phyloP scores from a whole-genome alignment of 192 early-diverging fungal genomes.

The Mortierella alpina region DNA sequence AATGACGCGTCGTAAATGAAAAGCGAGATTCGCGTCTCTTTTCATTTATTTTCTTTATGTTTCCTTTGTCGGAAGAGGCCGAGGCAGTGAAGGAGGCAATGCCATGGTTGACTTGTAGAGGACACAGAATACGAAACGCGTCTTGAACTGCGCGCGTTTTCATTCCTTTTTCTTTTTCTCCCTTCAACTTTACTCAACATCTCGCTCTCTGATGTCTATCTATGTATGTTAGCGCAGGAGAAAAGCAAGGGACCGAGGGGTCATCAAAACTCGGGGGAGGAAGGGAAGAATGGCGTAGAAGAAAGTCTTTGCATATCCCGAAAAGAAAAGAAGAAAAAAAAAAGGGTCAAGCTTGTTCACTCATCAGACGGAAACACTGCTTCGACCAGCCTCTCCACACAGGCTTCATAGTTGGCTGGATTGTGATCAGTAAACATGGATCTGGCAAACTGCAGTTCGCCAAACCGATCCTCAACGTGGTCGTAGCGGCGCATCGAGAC shows the following conservation, averaged over 20 bases:
- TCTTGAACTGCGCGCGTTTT: background rate
- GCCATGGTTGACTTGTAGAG: too few species aligned
- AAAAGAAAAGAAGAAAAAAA: too few species aligned
- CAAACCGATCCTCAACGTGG: conserved; percentile 82
- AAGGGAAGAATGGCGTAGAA: background rate
- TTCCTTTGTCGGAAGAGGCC: too few species aligned
- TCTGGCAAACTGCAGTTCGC: conserved; percentile 80
- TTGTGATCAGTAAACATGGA: conserved; percentile 85
- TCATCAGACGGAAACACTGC: conserved; percentile 28
- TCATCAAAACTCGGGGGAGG: background rate
- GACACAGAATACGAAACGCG: too few species aligned
- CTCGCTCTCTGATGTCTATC: background rate
- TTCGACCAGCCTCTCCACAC: conserved; percentile 33
- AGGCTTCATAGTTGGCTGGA: conserved; percentile 76
- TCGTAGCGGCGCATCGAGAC: conserved; percentile 71
- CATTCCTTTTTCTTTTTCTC: background rate
- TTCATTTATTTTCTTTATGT: too few species aligned
- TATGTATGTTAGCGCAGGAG: too few species aligned
- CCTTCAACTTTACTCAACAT: background rate
- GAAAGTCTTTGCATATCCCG: background rate
- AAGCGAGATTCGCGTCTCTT: too few species aligned
- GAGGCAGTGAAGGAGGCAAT: too few species aligned
- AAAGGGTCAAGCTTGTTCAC: background rate
- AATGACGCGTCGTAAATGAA: too few species aligned
- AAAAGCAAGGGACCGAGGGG: background rate